Evolutionary conservation across 164 flowering plant species (phyloP).

Genomic region (Saururus chinensis): DNA sequence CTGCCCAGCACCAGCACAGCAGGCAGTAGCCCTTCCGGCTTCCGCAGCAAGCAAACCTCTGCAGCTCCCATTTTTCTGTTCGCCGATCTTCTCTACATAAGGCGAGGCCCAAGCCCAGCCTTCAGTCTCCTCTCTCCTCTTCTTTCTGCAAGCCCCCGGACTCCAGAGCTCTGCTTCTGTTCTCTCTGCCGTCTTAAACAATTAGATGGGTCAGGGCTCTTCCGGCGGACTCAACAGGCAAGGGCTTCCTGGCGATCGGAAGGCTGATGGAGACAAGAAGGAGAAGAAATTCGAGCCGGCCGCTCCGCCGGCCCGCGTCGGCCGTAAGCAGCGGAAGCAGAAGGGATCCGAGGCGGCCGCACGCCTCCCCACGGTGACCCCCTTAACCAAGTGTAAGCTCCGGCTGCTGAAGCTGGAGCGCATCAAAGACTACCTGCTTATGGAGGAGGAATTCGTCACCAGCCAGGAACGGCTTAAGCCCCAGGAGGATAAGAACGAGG

Average conservation of each 20-base stretch:
- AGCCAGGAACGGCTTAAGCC: conserved; percentile 33
- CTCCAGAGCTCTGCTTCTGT: neutral
- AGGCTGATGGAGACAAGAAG: conserved; percentile 23
- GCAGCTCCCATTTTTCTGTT: too few species aligned
- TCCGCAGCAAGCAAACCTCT: too few species aligned
- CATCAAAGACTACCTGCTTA: conserved; percentile 27
- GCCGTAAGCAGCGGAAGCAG: conserved; percentile 34
- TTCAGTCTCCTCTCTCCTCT: neutral
- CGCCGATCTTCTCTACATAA: too few species aligned
- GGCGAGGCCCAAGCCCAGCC: too few species aligned
- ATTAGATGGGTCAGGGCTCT: conserved; percentile 26
- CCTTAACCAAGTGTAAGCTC: conserved; percentile 29
- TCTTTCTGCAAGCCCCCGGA: neutral
- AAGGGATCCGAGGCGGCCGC: conserved; percentile 34
- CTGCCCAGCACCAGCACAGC: too few species aligned
- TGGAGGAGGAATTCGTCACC: conserved; percentile 36
- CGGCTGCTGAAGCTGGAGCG: conserved; percentile 25
- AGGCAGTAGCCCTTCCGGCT: too few species aligned
- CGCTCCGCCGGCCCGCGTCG: conserved; percentile 32
- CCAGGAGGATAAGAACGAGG: conserved; percentile 31
- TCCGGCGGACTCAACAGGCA: conserved; percentile 24
- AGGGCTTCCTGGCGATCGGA: conserved; percentile 17
- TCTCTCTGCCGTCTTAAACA: neutral
- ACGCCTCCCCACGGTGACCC: conserved; percentile 25
- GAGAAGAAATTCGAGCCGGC: conserved; percentile 33